Evolutionary conservation across 2,329 filamentous ascomycete species (phyloP), one percentile per base, ranked within the genome.

Genomic region (Coniochaeta sp.): DNA sequence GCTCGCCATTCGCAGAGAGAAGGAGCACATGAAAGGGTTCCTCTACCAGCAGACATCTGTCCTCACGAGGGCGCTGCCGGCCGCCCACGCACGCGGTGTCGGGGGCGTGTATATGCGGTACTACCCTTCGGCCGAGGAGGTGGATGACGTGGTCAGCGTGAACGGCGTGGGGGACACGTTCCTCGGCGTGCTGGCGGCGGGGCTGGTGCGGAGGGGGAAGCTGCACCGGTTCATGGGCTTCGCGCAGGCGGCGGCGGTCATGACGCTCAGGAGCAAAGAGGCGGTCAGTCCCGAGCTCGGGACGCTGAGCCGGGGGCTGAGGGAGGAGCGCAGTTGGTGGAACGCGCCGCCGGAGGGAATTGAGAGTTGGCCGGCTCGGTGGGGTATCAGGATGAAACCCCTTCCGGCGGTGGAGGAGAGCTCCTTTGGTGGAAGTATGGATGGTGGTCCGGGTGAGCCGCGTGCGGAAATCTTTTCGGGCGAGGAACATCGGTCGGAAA

Each of bases 151-250:
- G 1, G 86, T 93, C 1, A 96, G 91, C 55, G 93, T 98, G 10
- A 98, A 98, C 71, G 95, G 93, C 0, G 92, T 91, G 2, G 95
- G 95, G 0, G 95, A 99, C 74, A 97, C 95, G 0, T 93, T 98
- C 71, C 79, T 96, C 9, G 95, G 93, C 0, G 89, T 92, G 16
- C 67, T 97, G 60, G 78, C 96, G n/a, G 89, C 91, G 1, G 91
- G 90, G 0, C 71, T 98, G 65, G 86, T 87, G 0, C 83, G 80
- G 67, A 81, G 81, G 0, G 81, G 79, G 3, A 16, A 17, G 62
- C 70, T 83, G 61, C 74, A 86, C 68, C 81, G 88, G 55, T 72
- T 95, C 59, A 79, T 99, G n/a, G 79, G 86, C 60, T 74, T 95
- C 38, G 93, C 93, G 32, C 95, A 98, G 75, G 82, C 81, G 68